Percentiles rank a stretch among this genome's conserved stretches.
Evolutionary conservation across 192 early-diverging fungal species (phyloP).

Genomic region (Coemansia sp.): DNA sequence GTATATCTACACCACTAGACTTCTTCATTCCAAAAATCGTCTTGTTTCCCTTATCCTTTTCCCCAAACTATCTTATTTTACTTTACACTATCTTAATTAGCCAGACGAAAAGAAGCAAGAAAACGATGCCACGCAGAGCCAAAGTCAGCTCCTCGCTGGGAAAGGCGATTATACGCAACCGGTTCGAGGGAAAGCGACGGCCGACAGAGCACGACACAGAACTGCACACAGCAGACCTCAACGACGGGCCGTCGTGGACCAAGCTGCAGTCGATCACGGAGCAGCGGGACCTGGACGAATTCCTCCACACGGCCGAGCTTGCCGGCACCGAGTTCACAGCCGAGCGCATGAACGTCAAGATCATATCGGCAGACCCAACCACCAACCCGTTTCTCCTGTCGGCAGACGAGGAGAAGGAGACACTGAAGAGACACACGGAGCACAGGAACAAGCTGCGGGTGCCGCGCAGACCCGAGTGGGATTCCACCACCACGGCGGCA

Average conservation of each 20-base stretch:
- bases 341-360: constrained; percentile 72
- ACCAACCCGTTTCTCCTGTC: constrained; percentile 82
- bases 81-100: neutral
- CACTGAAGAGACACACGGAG: constrained; percentile 74
- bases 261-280: constrained; percentile 95
- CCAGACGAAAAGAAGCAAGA: neutral
- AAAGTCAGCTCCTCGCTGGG: constrained; percentile 48
- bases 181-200: constrained; percentile 53
- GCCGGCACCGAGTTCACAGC: constrained; percentile 94
- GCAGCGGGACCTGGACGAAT: constrained; percentile 95
- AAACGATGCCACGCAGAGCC: constrained; percentile 29
- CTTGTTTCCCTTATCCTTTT: neutral
- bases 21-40: too few relatives aligned
- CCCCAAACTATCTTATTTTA: neutral
- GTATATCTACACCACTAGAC: too few relatives aligned
- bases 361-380: constrained; percentile 64
- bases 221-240: constrained; percentile 81
- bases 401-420: constrained; percentile 73
- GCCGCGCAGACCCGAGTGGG: constrained; percentile 90
- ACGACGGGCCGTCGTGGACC: constrained; percentile 81
- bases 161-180: constrained; percentile 50
- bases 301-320: constrained; percentile 90
- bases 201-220: constrained; percentile 49
- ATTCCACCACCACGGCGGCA: constrained; percentile 73
- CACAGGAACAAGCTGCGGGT: constrained; percentile 77